Base-by-base conservation (phyloP, 2,329 filamentous ascomycete species). In the Colletotrichum costaricense region DNA sequence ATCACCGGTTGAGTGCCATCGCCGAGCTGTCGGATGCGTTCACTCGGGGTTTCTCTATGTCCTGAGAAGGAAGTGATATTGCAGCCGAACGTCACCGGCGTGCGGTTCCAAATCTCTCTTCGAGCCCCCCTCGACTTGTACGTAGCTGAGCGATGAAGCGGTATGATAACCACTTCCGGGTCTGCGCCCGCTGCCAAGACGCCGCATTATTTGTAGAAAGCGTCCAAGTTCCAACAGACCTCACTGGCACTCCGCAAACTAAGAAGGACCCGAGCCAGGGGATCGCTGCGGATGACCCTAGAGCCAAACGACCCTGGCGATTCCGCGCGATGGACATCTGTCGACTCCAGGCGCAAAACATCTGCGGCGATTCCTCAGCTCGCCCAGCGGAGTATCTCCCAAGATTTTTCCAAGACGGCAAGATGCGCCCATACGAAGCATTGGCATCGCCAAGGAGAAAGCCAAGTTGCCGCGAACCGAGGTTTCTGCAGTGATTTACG, bases 401-500 rank as follows among this genome's bases (percentile, higher is more conserved):
- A 71, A 71, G 62, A 63, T 56, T 62, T 54, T 62, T 52, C 71
- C 71, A 73, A 73, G 71, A 57, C 71, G 71, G 71, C 62, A 71
- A 28, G 35, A 56, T 66, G 60, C 65, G 71, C 67, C 71, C 49
- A 73, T 67, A 42, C 67, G 71, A 67, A 70, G 46, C 60, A 71
- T 73, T 66, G 49, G 55, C 35, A 71, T 71, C 60, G 71, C 71
- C 71, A 71, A 73, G 71, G 42, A 24, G 24, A 2, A 2, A 52
- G 35, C 30, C 60, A 30, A 49, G n/a, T 46, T 24, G 65, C 59
- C 46, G 46, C 19, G 22, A 72, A 33, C 69, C 64, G 69, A 72
- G 56, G 9, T 38, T 24, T 57, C 55, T 38, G n/a, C 7, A n/a
- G 14, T 30, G 38, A 7, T 62, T 5, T 19, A 46, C 26, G 62